phyloP scores from a whole-genome alignment of 805 yeast genomes.

The Alloascoidea hylecoeti region DNA sequence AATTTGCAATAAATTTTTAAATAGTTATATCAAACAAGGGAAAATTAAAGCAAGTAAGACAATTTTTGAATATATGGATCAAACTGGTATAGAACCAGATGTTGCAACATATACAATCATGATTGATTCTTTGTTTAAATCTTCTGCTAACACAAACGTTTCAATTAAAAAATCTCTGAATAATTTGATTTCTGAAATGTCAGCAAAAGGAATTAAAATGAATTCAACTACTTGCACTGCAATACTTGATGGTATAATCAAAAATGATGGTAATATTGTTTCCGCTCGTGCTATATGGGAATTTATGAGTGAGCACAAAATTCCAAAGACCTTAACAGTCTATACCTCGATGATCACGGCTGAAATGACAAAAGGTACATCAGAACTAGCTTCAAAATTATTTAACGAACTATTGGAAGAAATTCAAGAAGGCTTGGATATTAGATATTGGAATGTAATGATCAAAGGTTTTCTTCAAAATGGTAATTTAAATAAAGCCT shows the following conservation, averaged over 20 bases:
- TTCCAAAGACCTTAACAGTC: no score
- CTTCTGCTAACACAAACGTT: constrained; percentile 25
- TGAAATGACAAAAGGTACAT: no score
- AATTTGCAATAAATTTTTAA: constrained; percentile 39
- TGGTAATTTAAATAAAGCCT: no score
- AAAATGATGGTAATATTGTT: constrained; percentile 27
- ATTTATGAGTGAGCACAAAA: constrained; percentile 19
- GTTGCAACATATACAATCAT: constrained; percentile 48
- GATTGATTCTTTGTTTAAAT: constrained; percentile 37
- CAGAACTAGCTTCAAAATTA: no score
- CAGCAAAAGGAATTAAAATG: constrained; percentile 19
- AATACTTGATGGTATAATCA: constrained; percentile 37
- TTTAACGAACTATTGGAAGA: no score
- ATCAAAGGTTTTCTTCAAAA: no score
- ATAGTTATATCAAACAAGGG: constrained; percentile 22
- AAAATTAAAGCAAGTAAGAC: constrained; percentile 31
- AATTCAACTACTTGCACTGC: constrained; percentile 35
- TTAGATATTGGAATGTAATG: no score
- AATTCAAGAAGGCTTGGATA: no score
- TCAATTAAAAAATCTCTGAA: constrained; percentile 24
- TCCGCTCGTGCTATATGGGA: constrained; percentile 39
- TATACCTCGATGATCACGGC: no score
- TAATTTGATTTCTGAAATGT: constrained; percentile 27
- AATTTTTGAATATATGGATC: constrained; percentile 31
- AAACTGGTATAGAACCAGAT: constrained; percentile 32